Evolutionary conservation across 2,329 filamentous ascomycete genomes (phyloP), one percentile per base, ranked within the genome.

Genomic region (Paracorniculantispora psalliotae): DNA sequence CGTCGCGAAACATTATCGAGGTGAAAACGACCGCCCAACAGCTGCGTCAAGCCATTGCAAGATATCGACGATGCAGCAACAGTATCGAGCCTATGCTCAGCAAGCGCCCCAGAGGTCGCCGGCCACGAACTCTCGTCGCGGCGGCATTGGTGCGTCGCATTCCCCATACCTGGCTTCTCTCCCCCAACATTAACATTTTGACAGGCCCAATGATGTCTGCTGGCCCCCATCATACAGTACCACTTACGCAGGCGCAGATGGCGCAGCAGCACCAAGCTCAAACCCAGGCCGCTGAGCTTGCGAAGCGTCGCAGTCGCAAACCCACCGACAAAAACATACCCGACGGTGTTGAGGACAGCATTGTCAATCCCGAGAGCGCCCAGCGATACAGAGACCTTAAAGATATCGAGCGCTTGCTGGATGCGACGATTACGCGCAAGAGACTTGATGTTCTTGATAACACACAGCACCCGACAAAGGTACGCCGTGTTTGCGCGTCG

Each of bases 281-380:
- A 61, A 77, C 76, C 25, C 78, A 75, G 64, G 83, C 84, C 47
- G 81, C 79, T 65, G 87, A 90, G 71, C 80, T 85, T 63, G 86
- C 89, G 48, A 91, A 92, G 73, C 86, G 92, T 62, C 86, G 91
- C 66, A 91, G 90, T 69, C 86, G 87, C 70, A 96, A 93, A 74
- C 94, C 94, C 1, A 97, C 92, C 60, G 94, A 99, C 75, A 96
- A 91, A 80, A 94, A 91, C 67, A 86, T 99, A 26, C 92, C 94
- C 41, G 92, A 97, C 64, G 92, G 91, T 59, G 82, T 96, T 47
- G 92, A 96, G 66, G 87, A 91, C 50, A 84, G 89, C 63, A 84
- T 91, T 62, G 85, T 96, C 63, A 91, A 76, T 49, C 61, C 90
- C 63, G 90, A 96, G 71, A 88, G 89, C 41, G 91, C 89, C 47